Evolutionary conservation across 371 early-diverging fungal genomes (phyloP), one percentile per base, ranked within the genome.

Genomic region (Lichtheimia corymbifera): DNA sequence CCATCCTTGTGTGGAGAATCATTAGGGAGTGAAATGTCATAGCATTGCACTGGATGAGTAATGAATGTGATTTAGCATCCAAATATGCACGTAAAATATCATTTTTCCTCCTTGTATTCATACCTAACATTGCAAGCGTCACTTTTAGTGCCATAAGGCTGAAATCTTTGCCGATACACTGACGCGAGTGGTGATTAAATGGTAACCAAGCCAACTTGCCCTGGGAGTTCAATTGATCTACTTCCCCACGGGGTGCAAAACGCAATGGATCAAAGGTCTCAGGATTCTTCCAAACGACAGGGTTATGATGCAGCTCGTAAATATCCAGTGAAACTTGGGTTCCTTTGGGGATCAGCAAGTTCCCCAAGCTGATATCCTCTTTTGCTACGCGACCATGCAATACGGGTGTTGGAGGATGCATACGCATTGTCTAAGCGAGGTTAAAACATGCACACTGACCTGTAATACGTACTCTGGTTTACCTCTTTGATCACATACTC

Each of bases 161-260:
- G 41, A 69, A 69, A 45, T 65, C 59, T 41, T 58, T 61, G 4
- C 65, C 69, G 15, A 68, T 47, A 57, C 85, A 84, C 59, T 73
- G 66, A 47, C 82, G 72, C 7, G 69, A 57, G 24, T 82, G 80
- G 28, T 67, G 64, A 43, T 69, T 63, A 41, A 83, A 83, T 9
- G 82, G 78, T 7, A 76, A 50, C 73, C 73, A 83, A 9, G 79
- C 12, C 17, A 59, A 7, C 0, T 51, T 59, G 20, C 43, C 59
- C 9, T 66, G 54, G 3, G 20, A 22, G 35, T 35, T 0, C 35
- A 35, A 11, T 9, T 35, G 35, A 35, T 59, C 50, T 15, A 40
- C 40, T 30, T 64, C 64, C 14, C 59, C 59, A 27, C 55, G 50
- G n/a, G 20, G 27, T 12, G 59, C 64, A 42, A 64, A 64, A 9